A percentile compares a stretch with the other conserved stretches of the same genome.
Evolutionary conservation across 1,139 yeast species (phyloP).

Genomic region (Kazachstania sp.): DNA sequence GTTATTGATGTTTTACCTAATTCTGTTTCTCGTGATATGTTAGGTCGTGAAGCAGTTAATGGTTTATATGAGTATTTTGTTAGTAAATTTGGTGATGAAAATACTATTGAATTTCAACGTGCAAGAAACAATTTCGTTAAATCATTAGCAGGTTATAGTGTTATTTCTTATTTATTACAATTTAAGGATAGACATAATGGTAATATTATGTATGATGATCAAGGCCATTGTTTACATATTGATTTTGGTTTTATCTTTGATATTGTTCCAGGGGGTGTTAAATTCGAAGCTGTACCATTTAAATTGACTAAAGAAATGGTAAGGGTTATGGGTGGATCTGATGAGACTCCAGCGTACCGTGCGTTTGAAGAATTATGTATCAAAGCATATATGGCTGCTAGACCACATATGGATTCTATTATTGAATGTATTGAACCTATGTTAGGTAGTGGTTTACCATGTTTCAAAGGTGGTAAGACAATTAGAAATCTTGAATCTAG

Average conservation of each 20-base stretch:
- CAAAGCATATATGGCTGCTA: slow-evolving; percentile 80
- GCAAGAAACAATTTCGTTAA: slow-evolving; percentile 90
- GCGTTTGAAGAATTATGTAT: slow-evolving; percentile 96
- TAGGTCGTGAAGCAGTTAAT: slow-evolving; percentile 97
- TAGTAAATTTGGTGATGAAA: slow-evolving; percentile 90
- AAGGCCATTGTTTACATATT: slow-evolving; percentile 90
- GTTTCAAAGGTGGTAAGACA: slow-evolving; percentile 79
- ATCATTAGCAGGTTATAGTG: slow-evolving; percentile 92
- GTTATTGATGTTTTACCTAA: slow-evolving; percentile 96
- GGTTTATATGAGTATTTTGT: slow-evolving; percentile 90
- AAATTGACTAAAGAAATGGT: slow-evolving; percentile 96
- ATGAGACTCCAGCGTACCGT: slow-evolving; percentile 74
- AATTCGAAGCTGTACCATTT: slow-evolving; percentile 95
- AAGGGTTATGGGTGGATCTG: slow-evolving; percentile 83
- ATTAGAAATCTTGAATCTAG: slow-evolving; percentile 68
- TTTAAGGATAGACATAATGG: slow-evolving; percentile 98
- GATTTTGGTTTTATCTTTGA: slow-evolving; percentile 99
- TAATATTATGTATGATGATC: slow-evolving; percentile 94
- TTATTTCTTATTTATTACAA: slow-evolving; percentile 83
- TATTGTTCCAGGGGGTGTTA: slow-evolving; percentile 98
- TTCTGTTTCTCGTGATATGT: slow-evolving; percentile 92
- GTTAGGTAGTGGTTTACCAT: slow-evolving; percentile 93
- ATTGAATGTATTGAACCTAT: slow-evolving; percentile 82
- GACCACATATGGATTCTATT: slow-evolving; percentile 88
- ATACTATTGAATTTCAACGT: slow-evolving; percentile 77